A percentile compares a stretch with the other conserved stretches of the same genome.
Conservation (phyloP, 2,329 filamentous ascomycete species). For the Nemania serpens region DNA sequence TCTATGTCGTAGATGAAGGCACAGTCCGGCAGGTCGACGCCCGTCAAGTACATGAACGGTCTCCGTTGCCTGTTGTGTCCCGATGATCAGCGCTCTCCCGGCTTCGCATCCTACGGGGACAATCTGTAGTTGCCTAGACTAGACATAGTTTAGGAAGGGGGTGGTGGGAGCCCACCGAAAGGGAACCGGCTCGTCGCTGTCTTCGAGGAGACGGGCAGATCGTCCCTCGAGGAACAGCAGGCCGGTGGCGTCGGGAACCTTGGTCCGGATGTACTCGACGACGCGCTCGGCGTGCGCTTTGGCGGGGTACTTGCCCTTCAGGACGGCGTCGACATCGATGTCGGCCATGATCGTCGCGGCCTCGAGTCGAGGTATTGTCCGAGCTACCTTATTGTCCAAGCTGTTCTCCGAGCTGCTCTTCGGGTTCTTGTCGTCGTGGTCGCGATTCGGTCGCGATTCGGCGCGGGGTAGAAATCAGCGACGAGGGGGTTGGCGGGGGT, state of each 20-base stretch:
- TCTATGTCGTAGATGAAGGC: slow-evolving; percentile 81
- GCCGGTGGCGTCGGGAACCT: slow-evolving; percentile 68
- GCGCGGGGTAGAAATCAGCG: slow-evolving; percentile 24
- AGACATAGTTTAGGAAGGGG: too few relatives aligned
- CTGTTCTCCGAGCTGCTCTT: not conserved
- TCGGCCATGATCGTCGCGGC: slow-evolving; percentile 34
- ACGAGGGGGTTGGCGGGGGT: too few relatives aligned
- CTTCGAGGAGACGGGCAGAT: slow-evolving; percentile 79
- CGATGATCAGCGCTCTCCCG: not conserved
- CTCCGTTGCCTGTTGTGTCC: slow-evolving; percentile 71
- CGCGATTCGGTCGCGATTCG: slow-evolving; percentile 4
- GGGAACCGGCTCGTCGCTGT: slow-evolving; percentile 81
- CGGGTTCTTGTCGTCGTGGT: slow-evolving; percentile 22
- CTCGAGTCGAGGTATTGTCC: slow-evolving; percentile 16
- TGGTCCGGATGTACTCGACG: slow-evolving; percentile 73
- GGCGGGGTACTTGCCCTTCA: slow-evolving; percentile 74
- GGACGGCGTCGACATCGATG: slow-evolving; percentile 55
- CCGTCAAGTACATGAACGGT: slow-evolving; percentile 93
- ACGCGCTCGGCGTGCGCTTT: slow-evolving; percentile 86
- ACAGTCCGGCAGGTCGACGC: slow-evolving; percentile 78
- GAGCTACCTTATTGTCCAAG: slow-evolving; percentile 5
- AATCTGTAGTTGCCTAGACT: too few relatives aligned
- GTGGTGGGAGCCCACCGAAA: slow-evolving; percentile 65
- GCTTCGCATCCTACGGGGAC: not conserved
- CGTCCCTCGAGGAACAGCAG: slow-evolving; percentile 89